Conservation (phyloP, 345 rosid species). For the Bretschneidera sinensis region DNA sequence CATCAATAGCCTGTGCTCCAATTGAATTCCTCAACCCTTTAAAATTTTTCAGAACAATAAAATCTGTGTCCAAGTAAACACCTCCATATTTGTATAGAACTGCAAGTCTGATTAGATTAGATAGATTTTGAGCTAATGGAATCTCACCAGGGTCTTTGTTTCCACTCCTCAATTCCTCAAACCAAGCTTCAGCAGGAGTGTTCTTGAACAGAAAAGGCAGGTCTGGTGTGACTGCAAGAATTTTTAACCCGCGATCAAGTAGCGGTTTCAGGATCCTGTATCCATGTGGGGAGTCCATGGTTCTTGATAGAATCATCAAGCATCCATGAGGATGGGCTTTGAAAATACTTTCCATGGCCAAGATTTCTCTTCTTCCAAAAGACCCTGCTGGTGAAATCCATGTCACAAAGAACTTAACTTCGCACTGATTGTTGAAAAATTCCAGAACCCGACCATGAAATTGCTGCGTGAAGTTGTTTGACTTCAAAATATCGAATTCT, state of each 20-base stretch:
- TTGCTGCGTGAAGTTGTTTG: slow-evolving; percentile 35
- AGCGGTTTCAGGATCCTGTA: slow-evolving; percentile 49
- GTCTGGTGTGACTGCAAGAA: slow-evolving; percentile 58
- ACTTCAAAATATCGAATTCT: slow-evolving; percentile 43
- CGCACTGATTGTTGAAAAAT: slow-evolving; percentile 48
- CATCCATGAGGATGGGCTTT: slow-evolving; percentile 60
- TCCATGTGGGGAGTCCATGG: slow-evolving; percentile 58
- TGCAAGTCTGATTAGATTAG: slow-evolving; percentile 65
- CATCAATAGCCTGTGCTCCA: slow-evolving; percentile 67
- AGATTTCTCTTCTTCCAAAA: slow-evolving; percentile 49
- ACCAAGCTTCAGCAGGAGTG: slow-evolving; percentile 77
- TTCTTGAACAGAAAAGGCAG: slow-evolving; percentile 42
- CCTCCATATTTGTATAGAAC: slow-evolving; percentile 78
- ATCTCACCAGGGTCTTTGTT: slow-evolving; percentile 72
- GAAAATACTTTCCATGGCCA: slow-evolving; percentile 61
- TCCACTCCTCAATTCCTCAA: slow-evolving; percentile 48
- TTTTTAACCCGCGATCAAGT: slow-evolving; percentile 40
- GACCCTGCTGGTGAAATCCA: slow-evolving; percentile 62
- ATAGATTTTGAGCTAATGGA: slow-evolving; percentile 67
- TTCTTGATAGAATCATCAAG: slow-evolving; percentile 58
- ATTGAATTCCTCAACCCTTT: slow-evolving; percentile 49
- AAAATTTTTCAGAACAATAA: slow-evolving; percentile 58
- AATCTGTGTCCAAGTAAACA: slow-evolving; percentile 65
- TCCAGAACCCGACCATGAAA: slow-evolving; percentile 48
- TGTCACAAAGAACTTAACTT: slow-evolving; percentile 66